Evolutionary conservation across 2,329 filamentous ascomycete species (phyloP).

Genomic region (Fusarium sp.): DNA sequence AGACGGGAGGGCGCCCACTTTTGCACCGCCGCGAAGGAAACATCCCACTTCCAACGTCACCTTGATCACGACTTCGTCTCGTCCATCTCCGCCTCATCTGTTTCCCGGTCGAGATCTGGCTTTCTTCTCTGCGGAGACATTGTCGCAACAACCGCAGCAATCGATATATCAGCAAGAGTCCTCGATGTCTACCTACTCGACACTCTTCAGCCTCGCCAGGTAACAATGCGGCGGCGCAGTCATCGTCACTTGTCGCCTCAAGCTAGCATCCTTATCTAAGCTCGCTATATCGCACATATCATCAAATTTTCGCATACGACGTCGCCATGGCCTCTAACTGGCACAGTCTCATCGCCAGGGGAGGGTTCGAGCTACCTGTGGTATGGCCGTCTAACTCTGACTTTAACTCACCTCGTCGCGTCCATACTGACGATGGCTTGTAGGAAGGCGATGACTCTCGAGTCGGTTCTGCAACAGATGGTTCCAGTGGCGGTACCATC

Average conservation of each 20-base stretch:
- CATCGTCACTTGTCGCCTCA: conserved; percentile 9
- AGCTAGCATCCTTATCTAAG: conserved; percentile 3
- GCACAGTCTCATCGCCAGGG: conserved; percentile 30
- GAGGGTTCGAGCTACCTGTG: conserved; percentile 25
- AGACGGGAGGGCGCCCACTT: conserved; percentile 18
- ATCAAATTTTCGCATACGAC: not conserved
- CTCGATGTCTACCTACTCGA: conserved; percentile 18
- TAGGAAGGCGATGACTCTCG: conserved; percentile 51
- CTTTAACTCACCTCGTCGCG: conserved; percentile 8
- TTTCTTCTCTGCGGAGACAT: not conserved
- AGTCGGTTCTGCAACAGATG: conserved; percentile 53
- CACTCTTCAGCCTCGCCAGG: conserved; percentile 9
- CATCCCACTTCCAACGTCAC: conserved; percentile 37
- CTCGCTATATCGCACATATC: not conserved
- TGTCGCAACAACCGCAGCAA: not conserved
- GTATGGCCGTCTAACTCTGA: conserved; percentile 24
- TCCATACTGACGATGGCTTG: not conserved
- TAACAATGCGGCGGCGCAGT: conserved; percentile 34
- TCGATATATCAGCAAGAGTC: not conserved
- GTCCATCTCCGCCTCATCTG: not conserved
- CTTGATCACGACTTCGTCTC: conserved; percentile 17
- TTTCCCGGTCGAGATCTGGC: not conserved
- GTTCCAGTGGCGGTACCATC: conserved; percentile 53
- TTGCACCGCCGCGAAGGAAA: conserved; percentile 9
- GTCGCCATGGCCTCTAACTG: conserved; percentile 30